Conservation (phyloP, 2,329 filamentous ascomycete genomes). For the Penicillium oxalicum region DNA sequence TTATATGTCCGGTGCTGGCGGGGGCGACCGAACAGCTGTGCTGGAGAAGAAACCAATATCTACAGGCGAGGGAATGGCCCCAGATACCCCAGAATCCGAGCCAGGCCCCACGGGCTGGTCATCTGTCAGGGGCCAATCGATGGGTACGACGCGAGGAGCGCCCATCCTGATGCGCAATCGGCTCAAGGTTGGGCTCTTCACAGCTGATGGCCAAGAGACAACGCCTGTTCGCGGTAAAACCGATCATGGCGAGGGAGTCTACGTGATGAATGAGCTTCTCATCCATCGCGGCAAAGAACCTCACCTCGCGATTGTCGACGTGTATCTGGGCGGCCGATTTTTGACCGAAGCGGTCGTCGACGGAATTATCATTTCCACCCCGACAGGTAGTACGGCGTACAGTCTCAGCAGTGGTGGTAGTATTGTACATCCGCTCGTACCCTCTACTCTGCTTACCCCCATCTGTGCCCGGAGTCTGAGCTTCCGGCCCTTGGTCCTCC, state of each 20-base stretch:
- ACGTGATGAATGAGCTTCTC: slow-evolving; percentile 90
- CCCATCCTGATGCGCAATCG: slow-evolving; percentile 82
- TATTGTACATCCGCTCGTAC: slow-evolving; percentile 90
- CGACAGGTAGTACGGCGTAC: slow-evolving; percentile 93
- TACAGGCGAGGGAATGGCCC: slow-evolving; percentile 16
- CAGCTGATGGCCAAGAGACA: slow-evolving; percentile 59
- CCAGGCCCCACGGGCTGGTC: slow-evolving; percentile 58
- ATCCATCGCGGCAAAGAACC: slow-evolving; percentile 86
- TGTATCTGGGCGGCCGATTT: slow-evolving; percentile 82
- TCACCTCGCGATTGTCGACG: slow-evolving; percentile 85
- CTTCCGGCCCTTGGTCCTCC: slow-evolving; percentile 85
- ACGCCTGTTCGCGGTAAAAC: slow-evolving; percentile 24
- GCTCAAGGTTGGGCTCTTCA: slow-evolving; percentile 78
- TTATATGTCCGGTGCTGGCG: slow-evolving; percentile 69
- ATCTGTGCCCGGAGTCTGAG: slow-evolving; percentile 89
- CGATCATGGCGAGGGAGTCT: slow-evolving; percentile 43
- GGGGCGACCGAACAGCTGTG: slow-evolving; percentile 41
- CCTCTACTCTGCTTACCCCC: slow-evolving; percentile 81
- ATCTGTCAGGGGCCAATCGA: slow-evolving; percentile 68
- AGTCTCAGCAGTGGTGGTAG: slow-evolving; percentile 86
- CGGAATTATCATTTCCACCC: slow-evolving; percentile 88
- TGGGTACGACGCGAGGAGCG: slow-evolving; percentile 67
- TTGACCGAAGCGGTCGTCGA: slow-evolving; percentile 92
- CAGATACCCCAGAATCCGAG: slow-evolving; percentile 20
- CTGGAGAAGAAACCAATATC: slow-evolving; percentile 38